phyloP scores from a whole-genome alignment of 2,329 filamentous ascomycete genomes.

The Podosphaera leucotricha region DNA sequence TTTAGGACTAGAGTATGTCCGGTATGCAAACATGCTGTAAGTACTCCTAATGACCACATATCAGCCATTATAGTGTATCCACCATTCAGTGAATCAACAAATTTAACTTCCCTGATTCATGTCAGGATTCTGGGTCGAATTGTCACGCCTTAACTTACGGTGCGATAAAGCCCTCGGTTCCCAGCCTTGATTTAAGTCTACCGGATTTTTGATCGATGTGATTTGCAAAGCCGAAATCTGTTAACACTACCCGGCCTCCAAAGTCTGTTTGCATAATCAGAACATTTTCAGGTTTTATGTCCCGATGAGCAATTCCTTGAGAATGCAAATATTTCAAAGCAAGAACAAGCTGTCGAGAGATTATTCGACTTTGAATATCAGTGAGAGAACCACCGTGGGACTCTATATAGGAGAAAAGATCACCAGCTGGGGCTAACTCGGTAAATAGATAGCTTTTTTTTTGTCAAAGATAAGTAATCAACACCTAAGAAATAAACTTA shows the following conservation, averaged over 20 bases:
- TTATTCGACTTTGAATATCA: conserved; percentile 11
- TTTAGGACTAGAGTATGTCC: conserved; percentile 7
- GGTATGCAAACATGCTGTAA: conserved; percentile 11
- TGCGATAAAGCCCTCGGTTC: conserved; percentile 14
- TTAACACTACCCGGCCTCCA: conserved; percentile 73
- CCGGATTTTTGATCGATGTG: conserved; percentile 4
- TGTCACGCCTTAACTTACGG: conserved; percentile 9
- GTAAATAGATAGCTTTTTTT: conserved; percentile 28
- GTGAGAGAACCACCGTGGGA: conserved; percentile 7
- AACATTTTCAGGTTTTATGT: conserved; percentile 90
- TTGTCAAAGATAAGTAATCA: conserved; percentile 1
- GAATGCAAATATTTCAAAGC: conserved; percentile 94
- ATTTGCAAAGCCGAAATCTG: conserved; percentile 61
- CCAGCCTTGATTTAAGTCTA: conserved; percentile 12
- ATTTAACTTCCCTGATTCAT: conserved; percentile 7
- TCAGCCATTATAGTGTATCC: conserved; percentile 15
- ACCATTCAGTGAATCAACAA: conserved; percentile 1
- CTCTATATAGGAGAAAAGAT: conserved; percentile 14
- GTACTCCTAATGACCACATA: conserved; percentile 14
- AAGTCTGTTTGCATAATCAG: conserved; percentile 68
- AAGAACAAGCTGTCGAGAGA: conserved; percentile 36
- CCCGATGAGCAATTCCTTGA: conserved; percentile 84
- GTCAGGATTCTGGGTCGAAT: conserved; percentile 1
- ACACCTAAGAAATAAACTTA: conserved; percentile 13
- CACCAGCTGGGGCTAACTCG: conserved; percentile 27